Conservation (phyloP, 108 stramenopile genomes). For the Hondaea fermentalgiana region DNA sequence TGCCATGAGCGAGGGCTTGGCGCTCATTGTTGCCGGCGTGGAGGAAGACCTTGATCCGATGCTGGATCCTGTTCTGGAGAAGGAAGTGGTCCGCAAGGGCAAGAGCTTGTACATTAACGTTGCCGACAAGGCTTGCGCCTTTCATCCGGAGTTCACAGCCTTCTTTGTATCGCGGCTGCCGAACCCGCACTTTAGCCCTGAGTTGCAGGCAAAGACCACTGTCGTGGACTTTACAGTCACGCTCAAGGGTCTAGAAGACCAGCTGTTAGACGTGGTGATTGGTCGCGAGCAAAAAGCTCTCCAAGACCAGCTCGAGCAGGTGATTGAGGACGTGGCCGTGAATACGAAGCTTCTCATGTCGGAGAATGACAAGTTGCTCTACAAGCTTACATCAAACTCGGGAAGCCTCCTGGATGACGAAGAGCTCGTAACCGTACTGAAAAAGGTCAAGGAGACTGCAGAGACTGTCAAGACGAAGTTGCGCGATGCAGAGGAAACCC, state of each 20-base stretch:
- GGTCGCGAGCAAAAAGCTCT: conserved; percentile 79
- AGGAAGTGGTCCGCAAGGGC: conserved; percentile 68
- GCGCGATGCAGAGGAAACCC: conserved; percentile 71
- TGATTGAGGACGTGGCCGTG: conserved; percentile 74
- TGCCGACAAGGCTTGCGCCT: conserved; percentile 79
- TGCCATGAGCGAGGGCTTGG: conserved; percentile 72
- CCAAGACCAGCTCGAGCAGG: conserved; percentile 79
- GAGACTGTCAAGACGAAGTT: conserved; percentile 77
- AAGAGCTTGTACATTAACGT: conserved; percentile 64
- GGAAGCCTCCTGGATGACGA: conserved; percentile 79
- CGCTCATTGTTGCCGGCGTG: conserved; percentile 69
- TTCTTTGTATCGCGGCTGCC: conserved; percentile 80
- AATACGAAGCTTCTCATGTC: conserved; percentile 74
- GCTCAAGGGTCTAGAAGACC: conserved; percentile 78
- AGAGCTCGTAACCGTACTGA: conserved; percentile 73
- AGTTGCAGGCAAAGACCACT: conserved; percentile 84
- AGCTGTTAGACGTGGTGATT: conserved; percentile 78
- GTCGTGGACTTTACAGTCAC: conserved; percentile 85
- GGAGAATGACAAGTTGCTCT: conserved; percentile 69
- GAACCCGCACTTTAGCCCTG: conserved; percentile 78
- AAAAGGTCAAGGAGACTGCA: conserved; percentile 79
- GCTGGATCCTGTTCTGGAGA: conserved; percentile 81
- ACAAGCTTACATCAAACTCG: conserved; percentile 69
- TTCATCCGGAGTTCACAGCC: conserved; percentile 65
- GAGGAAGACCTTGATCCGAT: conserved; percentile 83